Evolutionary conservation across 2,329 filamentous ascomycete genomes (phyloP), one percentile per base, ranked within the genome.

Genomic region (Sporothrix humicola): DNA sequence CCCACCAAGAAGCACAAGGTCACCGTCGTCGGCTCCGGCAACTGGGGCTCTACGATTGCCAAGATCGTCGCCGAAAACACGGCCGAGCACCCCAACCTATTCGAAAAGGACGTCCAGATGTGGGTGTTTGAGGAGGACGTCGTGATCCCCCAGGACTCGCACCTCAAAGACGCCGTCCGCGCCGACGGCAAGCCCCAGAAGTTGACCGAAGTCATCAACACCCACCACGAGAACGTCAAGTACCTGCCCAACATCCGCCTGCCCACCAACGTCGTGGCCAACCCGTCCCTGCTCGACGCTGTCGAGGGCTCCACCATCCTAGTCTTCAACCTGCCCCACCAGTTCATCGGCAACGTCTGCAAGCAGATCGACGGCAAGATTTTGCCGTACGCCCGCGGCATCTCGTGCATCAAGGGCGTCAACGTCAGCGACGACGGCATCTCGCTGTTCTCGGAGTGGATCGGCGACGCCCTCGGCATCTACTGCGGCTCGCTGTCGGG

Each of bases 381-480:
- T 77, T 84, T 98, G 44, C 96, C 96, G 7, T 98, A 91, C 79
- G 95, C 96, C 37, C 90, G 97, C 76, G 96, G 94, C 74, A 94
- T 99, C 80, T 97, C 94, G 81, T 99, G 96, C 83, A 98, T 98
- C 85, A 99, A 99, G 87, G 96, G 96, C 78, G 95, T 99, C 75
- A 93, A 97, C 78, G 96, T 99, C 48, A 91, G 92, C 3, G 92
- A 95, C 79, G 90, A 93, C 69, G 93, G 93, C 72, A 91, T 98
- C 78, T 91, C 91, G 79, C 88, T 99, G 72, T 98, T 99, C 85
- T 97, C 93, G 72, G 96, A 99, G 84, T 94, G 92, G 82, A 99
- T 99, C 80, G 95, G 95, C 73, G 90, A 93, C 81, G 91, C 92
- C 44, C 87, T 99, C 23, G 93, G 93, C 75, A 99, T 99, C 81